phyloP scores from a whole-genome alignment of 805 yeast species.

The Pichia occidentalis region DNA sequence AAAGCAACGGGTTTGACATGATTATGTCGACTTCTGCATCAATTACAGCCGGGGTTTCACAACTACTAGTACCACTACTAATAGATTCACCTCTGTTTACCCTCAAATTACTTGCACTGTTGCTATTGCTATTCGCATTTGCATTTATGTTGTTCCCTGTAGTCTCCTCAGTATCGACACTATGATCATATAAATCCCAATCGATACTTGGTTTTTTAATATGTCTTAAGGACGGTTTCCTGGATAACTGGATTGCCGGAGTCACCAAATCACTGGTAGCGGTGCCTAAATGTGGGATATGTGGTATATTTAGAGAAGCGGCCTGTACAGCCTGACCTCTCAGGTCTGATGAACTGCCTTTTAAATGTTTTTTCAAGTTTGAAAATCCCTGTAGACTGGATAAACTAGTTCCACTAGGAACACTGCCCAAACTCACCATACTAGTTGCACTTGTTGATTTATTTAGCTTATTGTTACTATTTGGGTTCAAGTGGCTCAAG shows the following conservation, averaged over 20 bases:
- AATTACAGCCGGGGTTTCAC: slow-evolving; percentile 3
- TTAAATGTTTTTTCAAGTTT: slow-evolving; percentile 6
- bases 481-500: background rate
- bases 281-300: too few species aligned
- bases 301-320: too few species aligned
- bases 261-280: slow-evolving; percentile 9
- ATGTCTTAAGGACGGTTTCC: slow-evolving; percentile 12
- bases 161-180: slow-evolving; percentile 1
- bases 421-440: slow-evolving; percentile 7
- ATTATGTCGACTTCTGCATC: slow-evolving; percentile 18
- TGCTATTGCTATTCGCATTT: background rate
- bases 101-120: too few species aligned
- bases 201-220: slow-evolving; percentile 17
- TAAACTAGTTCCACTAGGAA: slow-evolving; percentile 5
- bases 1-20: slow-evolving; percentile 16
- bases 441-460: slow-evolving; percentile 8
- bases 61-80: slow-evolving; percentile 11
- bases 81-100: background rate
- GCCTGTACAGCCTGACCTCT: slow-evolving; percentile 9
- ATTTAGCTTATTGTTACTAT: background rate
- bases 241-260: slow-evolving; percentile 10
- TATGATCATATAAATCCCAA: slow-evolving; percentile 16
- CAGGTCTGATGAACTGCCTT: slow-evolving; percentile 13
- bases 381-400: slow-evolving; percentile 1
- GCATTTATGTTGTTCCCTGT: background rate